A percentile compares a stretch with the other conserved stretches of the same genome.
Evolutionary conservation across 2,329 filamentous ascomycete species (phyloP).

Genomic region (Fusarium sp.): DNA sequence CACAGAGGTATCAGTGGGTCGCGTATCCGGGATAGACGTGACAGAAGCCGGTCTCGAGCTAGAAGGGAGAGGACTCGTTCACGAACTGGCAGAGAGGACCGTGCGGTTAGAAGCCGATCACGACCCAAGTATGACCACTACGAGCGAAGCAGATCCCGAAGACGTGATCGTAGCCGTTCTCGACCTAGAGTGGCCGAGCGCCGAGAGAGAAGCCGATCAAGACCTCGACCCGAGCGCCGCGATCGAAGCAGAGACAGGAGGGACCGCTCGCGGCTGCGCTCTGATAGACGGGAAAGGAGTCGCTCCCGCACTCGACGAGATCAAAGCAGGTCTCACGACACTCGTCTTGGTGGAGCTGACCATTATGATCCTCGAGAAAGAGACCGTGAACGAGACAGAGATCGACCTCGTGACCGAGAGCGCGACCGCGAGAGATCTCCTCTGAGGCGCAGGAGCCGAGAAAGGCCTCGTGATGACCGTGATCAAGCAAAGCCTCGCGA

Average conservation of each 20-base stretch:
- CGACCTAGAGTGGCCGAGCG: constrained; percentile 42
- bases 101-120: constrained; percentile 48
- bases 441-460: constrained; percentile 41
- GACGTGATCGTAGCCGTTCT: constrained; percentile 52
- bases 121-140: constrained; percentile 47
- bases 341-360: constrained; percentile 39
- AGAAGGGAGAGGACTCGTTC: constrained; percentile 54
- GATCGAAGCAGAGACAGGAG: constrained; percentile 45
- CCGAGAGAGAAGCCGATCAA: constrained; percentile 48
- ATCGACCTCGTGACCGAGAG: constrained; percentile 34
- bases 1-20: constrained; percentile 49
- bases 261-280: constrained; percentile 42
- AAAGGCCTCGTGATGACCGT: constrained; percentile 37
- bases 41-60: constrained; percentile 49
- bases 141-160: constrained; percentile 49
- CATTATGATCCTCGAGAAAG: constrained; percentile 49
- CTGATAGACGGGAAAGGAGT: constrained; percentile 46
- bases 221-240: constrained; percentile 35
- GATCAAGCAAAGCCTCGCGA: constrained; percentile 37
- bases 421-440: constrained; percentile 31
- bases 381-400: constrained; percentile 40
- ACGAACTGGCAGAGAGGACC: constrained; percentile 47
- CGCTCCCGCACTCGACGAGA: constrained; percentile 46
- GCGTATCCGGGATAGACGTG: constrained; percentile 47
- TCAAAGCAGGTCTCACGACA: constrained; percentile 44